Evolutionary conservation across 192 early-diverging fungal species (phyloP), one percentile per base, ranked within the genome.

Genomic region (Fimicolochytrium jonesii): DNA sequence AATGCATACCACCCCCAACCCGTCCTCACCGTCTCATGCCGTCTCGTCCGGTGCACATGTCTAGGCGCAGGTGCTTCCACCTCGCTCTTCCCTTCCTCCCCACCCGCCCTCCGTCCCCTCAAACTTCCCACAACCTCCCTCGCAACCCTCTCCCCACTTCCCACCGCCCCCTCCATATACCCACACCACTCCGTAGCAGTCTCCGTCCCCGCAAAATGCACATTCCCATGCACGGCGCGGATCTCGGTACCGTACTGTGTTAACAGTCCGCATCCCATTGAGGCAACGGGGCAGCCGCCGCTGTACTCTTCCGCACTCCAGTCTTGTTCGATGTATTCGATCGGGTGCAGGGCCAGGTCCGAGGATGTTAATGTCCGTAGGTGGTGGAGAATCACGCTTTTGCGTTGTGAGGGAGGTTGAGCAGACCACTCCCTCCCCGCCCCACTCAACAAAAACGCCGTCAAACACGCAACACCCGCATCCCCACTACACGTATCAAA

Each of bases 151-250:
- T 11, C 37, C 37, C 37, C 37, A 9, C 10, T 11, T 11, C 37
- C 37, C 10, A 39, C 48, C 11, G 48, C 48, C 23, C 48, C 48
- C 17, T 49, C 48, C 48, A 49, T 49, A 23, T 49, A 49, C 23
- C 48, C 48, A 23, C 48, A 49, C 48, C 48, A 49, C 2, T 49
- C 48, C 13, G 26, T 49, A 15, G 48, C 48, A 11, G 48, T 49
- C 2, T 49, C 48, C 20, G 48, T 49, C n/a, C 48, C 48, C 11
- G 48, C 48, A 23, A 49, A 49, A 49, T 23, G 26, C 20, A 49
- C 48, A 1, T 23, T 49, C n/a, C 48, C 48, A 13, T 18, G 48
- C n/a, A 23, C 17, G 11, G 11, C 13, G 23, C 48, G 48, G 26
- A 49, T 49, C 2, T 49, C 48, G 26, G 13, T 23, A 25, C 48